These are phyloP conservation scores for Coniophora puteana DNA, from an alignment of 1,284 basidiomycete species.

Conservation along the genomic window DNA sequence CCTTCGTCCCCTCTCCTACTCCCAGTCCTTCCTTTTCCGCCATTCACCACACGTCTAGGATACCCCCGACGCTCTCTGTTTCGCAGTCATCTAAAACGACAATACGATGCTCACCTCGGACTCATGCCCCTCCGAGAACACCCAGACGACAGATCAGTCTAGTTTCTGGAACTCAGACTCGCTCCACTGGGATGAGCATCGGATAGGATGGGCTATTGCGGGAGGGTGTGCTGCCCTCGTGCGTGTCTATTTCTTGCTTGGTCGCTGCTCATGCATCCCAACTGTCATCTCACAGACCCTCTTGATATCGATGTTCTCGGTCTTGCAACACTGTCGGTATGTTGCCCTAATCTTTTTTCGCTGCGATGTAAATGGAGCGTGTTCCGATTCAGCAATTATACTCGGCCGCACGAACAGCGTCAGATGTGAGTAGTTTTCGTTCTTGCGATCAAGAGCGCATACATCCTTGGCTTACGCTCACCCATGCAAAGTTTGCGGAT, in stretches of 20 bases:
- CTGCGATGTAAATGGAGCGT: not conserved
- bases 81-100: not conserved
- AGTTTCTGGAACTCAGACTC: constrained; percentile 54
- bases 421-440: constrained; percentile 58
- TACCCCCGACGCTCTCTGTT: not conserved
- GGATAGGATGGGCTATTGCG: constrained; percentile 73
- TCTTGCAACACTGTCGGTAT: constrained; percentile 59
- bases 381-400: constrained; percentile 51
- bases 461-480: not conserved
- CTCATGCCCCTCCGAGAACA: constrained; percentile 53
- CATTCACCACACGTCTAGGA: not conserved
- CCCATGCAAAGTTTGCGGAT: constrained; percentile 51
- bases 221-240: constrained; percentile 61
- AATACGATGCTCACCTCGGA: constrained; percentile 18
- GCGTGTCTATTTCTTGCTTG: constrained; percentile 25
- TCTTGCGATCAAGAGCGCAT: not conserved
- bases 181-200: constrained; percentile 57
- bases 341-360: constrained; percentile 16
- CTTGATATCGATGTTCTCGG: constrained; percentile 51
- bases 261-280: constrained; percentile 2
- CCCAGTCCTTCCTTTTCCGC: not conserved
- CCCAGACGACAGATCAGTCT: constrained; percentile 47
- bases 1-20: not conserved
- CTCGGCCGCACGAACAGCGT: constrained; percentile 63
- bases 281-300: constrained; percentile 43